Evolutionary conservation across 345 rosid species (phyloP).

Genomic region (Alliaria petiolata): DNA sequence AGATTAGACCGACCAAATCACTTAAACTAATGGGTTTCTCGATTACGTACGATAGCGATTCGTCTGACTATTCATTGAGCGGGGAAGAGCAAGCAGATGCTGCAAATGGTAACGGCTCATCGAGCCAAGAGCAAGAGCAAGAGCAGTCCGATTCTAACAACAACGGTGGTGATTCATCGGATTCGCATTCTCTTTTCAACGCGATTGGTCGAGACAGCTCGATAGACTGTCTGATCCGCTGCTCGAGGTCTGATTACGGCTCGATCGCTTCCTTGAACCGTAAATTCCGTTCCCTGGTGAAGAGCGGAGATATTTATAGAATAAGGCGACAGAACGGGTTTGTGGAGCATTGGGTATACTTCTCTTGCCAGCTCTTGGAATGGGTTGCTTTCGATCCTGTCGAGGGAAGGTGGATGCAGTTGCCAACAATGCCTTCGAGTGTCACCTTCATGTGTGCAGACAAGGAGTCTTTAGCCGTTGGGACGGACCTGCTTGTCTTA

Average conservation of each 20-base stretch:
- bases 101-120: background rate
- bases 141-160: conserved; percentile 27
- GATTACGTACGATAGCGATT: conserved; percentile 17
- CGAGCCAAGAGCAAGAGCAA: conserved; percentile 11
- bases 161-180: conserved; percentile 46
- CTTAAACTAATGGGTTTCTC: conserved; percentile 26
- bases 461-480: conserved; percentile 91
- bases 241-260: conserved; percentile 86
- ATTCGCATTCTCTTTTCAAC: conserved; percentile 60
- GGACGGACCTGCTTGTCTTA: conserved; percentile 87
- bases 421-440: conserved; percentile 70
- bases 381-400: conserved; percentile 94
- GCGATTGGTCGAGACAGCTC: conserved; percentile 78
- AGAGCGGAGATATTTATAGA: conserved; percentile 70
- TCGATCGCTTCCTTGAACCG: conserved; percentile 64
- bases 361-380: conserved; percentile 76
- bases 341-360: conserved; percentile 88
- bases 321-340: conserved; percentile 52
- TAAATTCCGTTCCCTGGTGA: conserved; percentile 59
- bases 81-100: conserved; percentile 5
- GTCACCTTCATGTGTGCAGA: conserved; percentile 71
- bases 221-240: conserved; percentile 60
- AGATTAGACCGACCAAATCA: conserved; percentile 34
- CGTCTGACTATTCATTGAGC: conserved; percentile 28
- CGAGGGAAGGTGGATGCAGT: conserved; percentile 68